Percentiles rank a stretch among this genome's conserved stretches.
phyloP scores from a whole-genome alignment of 768 basidiomycete species.

The Suillus bovinus region DNA sequence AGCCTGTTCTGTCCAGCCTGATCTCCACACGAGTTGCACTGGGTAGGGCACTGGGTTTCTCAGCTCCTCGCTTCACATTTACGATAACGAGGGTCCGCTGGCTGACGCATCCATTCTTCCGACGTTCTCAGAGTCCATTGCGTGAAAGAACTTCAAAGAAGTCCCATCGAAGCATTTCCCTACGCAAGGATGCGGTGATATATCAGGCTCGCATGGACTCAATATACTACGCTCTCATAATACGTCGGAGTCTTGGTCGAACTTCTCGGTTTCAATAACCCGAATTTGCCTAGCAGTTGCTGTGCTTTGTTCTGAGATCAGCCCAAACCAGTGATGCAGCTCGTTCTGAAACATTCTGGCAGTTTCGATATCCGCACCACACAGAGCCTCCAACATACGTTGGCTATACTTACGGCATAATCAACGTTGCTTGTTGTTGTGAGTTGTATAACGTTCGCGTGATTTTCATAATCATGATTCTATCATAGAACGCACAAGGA shows the following conservation, averaged over 20 bases:
- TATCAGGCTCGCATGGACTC: neutral
- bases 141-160: conserved; percentile 1
- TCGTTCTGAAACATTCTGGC: neutral
- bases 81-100: neutral
- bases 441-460: neutral
- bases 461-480: neutral
- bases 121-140: neutral
- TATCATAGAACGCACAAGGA: neutral
- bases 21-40: neutral
- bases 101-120: neutral
- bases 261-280: no score
- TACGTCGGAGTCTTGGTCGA: neutral
- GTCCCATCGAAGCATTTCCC: neutral
- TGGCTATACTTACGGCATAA: neutral
- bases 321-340: neutral
- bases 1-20: neutral
- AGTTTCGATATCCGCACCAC: neutral
- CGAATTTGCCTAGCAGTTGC: neutral
- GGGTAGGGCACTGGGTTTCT: conserved; percentile 4
- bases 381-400: neutral
- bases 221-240: neutral
- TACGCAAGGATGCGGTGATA: neutral
- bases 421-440: neutral
- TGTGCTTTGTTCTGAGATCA: neutral
- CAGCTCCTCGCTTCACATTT: neutral